Evolutionary conservation across 139 green algal genomes (phyloP).

Genomic region (Chlorella sp.): DNA sequence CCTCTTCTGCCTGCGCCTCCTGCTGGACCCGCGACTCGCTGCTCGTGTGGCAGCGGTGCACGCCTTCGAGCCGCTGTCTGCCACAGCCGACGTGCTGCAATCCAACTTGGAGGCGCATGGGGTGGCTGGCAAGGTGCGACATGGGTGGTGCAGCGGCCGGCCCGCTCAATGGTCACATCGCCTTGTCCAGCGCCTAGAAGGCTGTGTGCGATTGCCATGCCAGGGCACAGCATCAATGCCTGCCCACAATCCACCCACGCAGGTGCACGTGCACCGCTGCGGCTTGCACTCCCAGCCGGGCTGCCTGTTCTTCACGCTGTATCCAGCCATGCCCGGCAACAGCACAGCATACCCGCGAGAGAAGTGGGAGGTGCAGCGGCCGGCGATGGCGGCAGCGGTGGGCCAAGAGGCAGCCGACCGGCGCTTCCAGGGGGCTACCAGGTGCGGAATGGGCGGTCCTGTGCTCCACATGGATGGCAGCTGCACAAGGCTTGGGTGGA

Average conservation of each 20-base stretch:
- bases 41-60: not conserved
- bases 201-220: too few species aligned
- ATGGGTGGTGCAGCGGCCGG: not conserved
- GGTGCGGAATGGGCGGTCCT: not conserved
- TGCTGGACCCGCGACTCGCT: conserved; percentile 6
- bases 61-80: conserved; percentile 40
- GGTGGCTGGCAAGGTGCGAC: not conserved
- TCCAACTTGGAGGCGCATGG: conserved; percentile 32
- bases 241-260: too few species aligned
- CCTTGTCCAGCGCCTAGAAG: too few species aligned
- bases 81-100: conserved; percentile 22
- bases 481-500: too few species aligned
- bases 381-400: conserved; percentile 8
- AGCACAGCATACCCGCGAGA: conserved; percentile 24
- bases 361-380: conserved; percentile 37
- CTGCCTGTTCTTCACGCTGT: conserved; percentile 20
- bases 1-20: conserved; percentile 37
- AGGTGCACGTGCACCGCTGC: conserved; percentile 20
- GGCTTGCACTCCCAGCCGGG: not conserved
- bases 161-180: too few species aligned
- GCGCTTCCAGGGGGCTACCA: conserved; percentile 1
- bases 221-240: too few species aligned
- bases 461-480: too few species aligned
- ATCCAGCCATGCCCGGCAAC: conserved; percentile 45
- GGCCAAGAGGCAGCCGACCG: not conserved